Percentiles rank a stretch among this genome's conserved stretches.
Evolutionary conservation across 768 basidiomycete genomes (phyloP).

Genomic region (Leccinellum albellum): DNA sequence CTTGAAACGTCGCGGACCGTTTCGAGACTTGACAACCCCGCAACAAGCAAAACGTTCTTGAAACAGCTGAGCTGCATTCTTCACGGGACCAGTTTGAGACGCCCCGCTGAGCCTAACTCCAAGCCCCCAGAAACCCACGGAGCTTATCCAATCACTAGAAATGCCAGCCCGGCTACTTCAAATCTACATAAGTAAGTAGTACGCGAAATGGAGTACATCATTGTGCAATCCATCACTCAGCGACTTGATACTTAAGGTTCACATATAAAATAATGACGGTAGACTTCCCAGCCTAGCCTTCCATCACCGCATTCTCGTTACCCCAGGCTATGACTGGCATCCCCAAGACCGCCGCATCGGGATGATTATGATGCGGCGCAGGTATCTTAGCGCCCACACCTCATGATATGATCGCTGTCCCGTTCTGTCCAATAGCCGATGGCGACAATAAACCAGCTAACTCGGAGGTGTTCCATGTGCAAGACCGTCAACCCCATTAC

Average conservation of each 20-base stretch:
- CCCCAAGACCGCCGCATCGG: not conserved
- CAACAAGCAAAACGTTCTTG: not conserved
- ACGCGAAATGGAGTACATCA: not conserved
- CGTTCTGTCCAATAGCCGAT: not conserved
- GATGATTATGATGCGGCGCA: not conserved
- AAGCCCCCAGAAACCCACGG: not conserved
- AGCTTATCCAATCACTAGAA: not conserved
- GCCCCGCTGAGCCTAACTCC: not conserved
- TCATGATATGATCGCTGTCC: not conserved
- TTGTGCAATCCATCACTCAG: not conserved
- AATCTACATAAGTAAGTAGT: not conserved
- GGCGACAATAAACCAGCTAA: not conserved
- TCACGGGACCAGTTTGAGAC: not conserved
- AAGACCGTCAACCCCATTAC: not conserved
- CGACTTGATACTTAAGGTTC: not conserved
- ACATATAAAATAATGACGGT: not conserved
- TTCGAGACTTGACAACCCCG: not conserved
- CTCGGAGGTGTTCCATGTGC: too few species aligned
- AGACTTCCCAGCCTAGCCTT: not conserved
- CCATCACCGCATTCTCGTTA: not conserved
- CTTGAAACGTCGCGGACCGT: not conserved
- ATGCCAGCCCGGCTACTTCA: not conserved
- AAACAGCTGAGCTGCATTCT: conserved; percentile 5
- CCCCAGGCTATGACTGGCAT: not conserved
- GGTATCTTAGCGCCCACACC: not conserved